Evolutionary conservation across 169 alveolate species (phyloP), one percentile per base, ranked within the genome.

Genomic region (Babesia ovis): DNA sequence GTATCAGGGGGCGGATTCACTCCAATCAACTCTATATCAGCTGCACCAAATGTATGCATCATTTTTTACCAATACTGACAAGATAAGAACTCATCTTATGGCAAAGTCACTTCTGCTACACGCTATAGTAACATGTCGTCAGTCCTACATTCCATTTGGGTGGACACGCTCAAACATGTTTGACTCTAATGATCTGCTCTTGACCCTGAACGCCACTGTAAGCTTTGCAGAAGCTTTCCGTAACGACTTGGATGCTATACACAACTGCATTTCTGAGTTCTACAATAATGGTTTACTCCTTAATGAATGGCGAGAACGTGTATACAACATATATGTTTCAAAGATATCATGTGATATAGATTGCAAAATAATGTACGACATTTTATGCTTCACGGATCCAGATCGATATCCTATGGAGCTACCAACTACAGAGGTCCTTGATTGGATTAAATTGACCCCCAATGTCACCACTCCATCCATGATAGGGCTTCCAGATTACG

Each of bases 1-100:
- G 61, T 96, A 96, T 71, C 99, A 98, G 89, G 98, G 98, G 4
- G 99, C 99, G 0, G 95, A 96, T 16, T 99, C 99, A 34, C 92
- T 97, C 56, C 70, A 60, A 23, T 39, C 70, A 94, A 95, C 76
- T 98, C 98, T 34, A 92, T 98, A 9, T 81, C 85, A 45, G 82
- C 79, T 68, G 61, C 91, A 62, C 85, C 92, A 46, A 97, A 72
- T 90, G 93, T 91, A 77, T 62, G 77, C 85, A 39, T 92, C 87
- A 4, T 93, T 94, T 41, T 83, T 91, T 20, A 97, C 93, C 53
- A 84, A 98, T 58, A 76, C 92, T 23, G 70, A 43, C 42, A 37
- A 20, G 5, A 42, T 37, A 18, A 43, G n/a, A 3, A n/a, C 23
- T 32, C 92, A 98, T 71, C 86, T 98, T 23, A 97, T 95, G 86